These are phyloP conservation scores for Brasilioporus rufonigricans DNA, from an alignment of 768 basidiomycete genomes.

Conservation along the genomic window DNA sequence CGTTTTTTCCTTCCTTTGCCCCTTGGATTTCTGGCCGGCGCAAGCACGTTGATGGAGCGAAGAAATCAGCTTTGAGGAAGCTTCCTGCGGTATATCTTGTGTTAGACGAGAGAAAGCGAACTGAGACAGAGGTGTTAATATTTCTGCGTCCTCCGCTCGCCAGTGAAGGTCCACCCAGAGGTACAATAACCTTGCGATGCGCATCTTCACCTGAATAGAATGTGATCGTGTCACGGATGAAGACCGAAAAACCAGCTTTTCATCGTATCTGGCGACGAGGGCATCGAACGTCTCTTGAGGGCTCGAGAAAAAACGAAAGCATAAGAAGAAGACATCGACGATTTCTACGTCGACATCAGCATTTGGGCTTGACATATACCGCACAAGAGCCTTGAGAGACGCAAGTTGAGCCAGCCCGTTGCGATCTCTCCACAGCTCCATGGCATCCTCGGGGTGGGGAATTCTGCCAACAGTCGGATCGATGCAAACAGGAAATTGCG, in stretches of 20 bases:
- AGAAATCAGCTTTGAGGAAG: constrained; percentile 28
- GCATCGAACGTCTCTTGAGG: constrained; percentile 44
- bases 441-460: constrained; percentile 28
- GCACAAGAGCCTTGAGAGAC: constrained; percentile 43
- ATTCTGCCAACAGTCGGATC: constrained; percentile 29
- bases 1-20: constrained; percentile 27
- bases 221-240: constrained; percentile 39
- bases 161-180: constrained; percentile 76
- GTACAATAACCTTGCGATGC: constrained; percentile 59
- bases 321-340: constrained; percentile 59
- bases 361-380: constrained; percentile 45
- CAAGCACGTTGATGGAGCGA: constrained; percentile 30
- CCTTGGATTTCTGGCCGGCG: constrained; percentile 21
- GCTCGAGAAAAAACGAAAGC: constrained; percentile 66
- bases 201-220: constrained; percentile 49
- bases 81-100: constrained; percentile 27
- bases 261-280: constrained; percentile 51
- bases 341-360: constrained; percentile 41
- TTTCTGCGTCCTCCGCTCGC: constrained; percentile 46
- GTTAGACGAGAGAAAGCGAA: constrained; percentile 33
- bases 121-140: constrained; percentile 30
- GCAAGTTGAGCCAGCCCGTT: constrained; percentile 31
- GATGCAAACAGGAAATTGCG: constrained; percentile 26
- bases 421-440: constrained; percentile 29
- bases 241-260: constrained; percentile 19